Base-by-base conservation (phyloP, 2,329 filamentous ascomycete species). In the Curvularia sp. region DNA sequence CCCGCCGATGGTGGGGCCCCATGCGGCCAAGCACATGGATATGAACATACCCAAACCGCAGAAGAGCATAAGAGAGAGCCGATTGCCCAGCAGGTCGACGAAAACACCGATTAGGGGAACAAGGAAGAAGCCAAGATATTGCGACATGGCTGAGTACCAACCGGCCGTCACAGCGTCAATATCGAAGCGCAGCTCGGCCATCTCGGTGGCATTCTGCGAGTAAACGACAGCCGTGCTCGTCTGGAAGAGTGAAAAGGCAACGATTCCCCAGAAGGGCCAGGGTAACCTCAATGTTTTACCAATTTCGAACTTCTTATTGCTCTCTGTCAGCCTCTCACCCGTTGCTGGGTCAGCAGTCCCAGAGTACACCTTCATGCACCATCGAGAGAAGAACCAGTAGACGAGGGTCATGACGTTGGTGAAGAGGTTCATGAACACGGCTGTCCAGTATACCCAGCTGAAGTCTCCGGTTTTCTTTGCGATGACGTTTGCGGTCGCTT, bases 401-500 rank as follows among this genome's bases (percentile, higher is more conserved):
- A 78, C 72, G 0, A 80, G 51, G 0, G 85, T 87, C 1, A 81
- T 79, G 0, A 81, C 67, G 53, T 88, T 88, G 8, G 86, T 87
- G 60, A 88, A 88, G 2, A 88, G 56, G 57, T 88, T 87, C 83
- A 88, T 87, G 64, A 86, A 84, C 0, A 88, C 85, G 0, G 83
- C 80, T 9, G 82, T 82, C 86, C 86, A 88, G 66, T 83, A 88
- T 0, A 84, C 84, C 84, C 85, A 88, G 51, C 82, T 81, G 45
- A 88, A 88, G 64, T 88, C 80, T 0, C 85, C 84, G 0, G 83
- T 84, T 12, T 82, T 83, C 63, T 83, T 80, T 0, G 85, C 80
- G 25, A 87, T 87, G 21, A 86, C 77, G 45, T 88, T 88, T 3
- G 86, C 84, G 0, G 85, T 85, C 0, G 84, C 80, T 62, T 86